A percentile compares a stretch with the other conserved stretches of the same genome.
Conservation (phyloP, 2,329 filamentous ascomycete species). For the Penicillium sp. region DNA sequence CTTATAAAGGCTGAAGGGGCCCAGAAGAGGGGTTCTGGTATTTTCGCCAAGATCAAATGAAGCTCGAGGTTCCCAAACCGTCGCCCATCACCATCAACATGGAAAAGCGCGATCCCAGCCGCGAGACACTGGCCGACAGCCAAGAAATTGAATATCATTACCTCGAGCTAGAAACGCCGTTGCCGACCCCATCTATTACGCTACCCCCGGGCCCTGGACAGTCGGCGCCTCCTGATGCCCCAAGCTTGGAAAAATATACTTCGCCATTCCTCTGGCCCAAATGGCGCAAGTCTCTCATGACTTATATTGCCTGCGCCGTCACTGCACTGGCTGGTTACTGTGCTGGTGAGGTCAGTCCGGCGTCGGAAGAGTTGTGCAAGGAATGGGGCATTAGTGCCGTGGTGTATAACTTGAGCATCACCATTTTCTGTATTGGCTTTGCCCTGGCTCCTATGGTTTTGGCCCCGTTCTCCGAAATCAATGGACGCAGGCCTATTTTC, state of each 20-base stretch:
- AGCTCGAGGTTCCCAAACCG: not conserved
- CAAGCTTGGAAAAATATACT: conserved; percentile 61
- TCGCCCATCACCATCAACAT: conserved; percentile 10
- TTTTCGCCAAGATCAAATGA: not conserved
- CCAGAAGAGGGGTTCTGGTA: not conserved
- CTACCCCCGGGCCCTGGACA: conserved; percentile 28
- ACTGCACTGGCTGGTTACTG: conserved; percentile 75
- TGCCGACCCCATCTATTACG: conserved; percentile 46
- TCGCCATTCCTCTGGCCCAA: conserved; percentile 71
- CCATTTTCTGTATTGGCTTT: conserved; percentile 76
- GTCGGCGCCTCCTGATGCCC: conserved; percentile 51
- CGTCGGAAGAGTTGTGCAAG: conserved; percentile 58
- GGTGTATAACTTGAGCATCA: conserved; percentile 71
- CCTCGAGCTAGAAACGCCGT: conserved; percentile 57
- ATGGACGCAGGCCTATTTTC: conserved; percentile 80
- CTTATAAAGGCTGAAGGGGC: not conserved
- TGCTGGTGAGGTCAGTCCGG: conserved; percentile 73
- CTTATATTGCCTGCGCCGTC: conserved; percentile 69
- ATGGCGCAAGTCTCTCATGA: conserved; percentile 64
- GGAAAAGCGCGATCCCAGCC: conserved; percentile 11
- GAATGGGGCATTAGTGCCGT: conserved; percentile 63
- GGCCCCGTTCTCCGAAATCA: conserved; percentile 82
- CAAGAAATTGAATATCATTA: conserved; percentile 53
- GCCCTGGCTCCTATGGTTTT: conserved; percentile 80
- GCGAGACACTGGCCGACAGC: conserved; percentile 10